Percentiles rank a stretch among this genome's conserved stretches.
These are phyloP conservation scores for Dacryopinax spathularia DNA, from an alignment of 768 basidiomycete species.

Conservation along the genomic window DNA sequence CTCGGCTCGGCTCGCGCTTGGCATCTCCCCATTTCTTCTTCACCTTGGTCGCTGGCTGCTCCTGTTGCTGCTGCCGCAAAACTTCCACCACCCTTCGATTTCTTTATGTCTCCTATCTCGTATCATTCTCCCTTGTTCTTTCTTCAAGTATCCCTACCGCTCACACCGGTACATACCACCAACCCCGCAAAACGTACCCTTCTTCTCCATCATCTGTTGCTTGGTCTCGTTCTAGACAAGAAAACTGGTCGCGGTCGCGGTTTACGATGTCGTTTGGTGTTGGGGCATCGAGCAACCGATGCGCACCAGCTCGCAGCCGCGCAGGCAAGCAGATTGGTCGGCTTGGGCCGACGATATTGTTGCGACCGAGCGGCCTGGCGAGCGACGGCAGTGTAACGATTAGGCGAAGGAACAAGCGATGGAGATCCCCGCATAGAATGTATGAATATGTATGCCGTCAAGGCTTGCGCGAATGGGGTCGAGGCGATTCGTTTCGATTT, in stretches of 20 bases:
- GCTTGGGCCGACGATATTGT: background rate
- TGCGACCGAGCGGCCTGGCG: background rate
- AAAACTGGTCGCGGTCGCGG: background rate
- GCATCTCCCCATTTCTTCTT: background rate
- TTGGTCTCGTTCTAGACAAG: background rate
- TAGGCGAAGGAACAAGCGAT: background rate
- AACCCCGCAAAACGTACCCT: background rate
- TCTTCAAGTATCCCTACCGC: too few relatives aligned
- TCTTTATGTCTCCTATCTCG: too few relatives aligned
- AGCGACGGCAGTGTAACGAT: background rate
- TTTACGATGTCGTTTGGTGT: too few relatives aligned
- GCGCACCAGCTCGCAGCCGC: too few relatives aligned
- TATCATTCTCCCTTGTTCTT: too few relatives aligned
- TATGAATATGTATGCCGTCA: background rate
- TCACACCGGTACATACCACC: background rate
- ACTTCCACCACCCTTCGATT: background rate
- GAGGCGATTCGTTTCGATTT: too few relatives aligned
- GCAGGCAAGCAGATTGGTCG: too few relatives aligned
- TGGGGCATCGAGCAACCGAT: too few relatives aligned
- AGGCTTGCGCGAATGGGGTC: background rate
- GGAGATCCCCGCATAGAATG: background rate
- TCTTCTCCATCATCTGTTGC: background rate
- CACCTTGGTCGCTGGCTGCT: background rate
- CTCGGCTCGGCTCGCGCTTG: background rate
- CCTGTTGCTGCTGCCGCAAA: too few relatives aligned